Percentiles rank a stretch among this genome's conserved stretches.
Evolutionary conservation across 2,329 filamentous ascomycete species (phyloP).

Genomic region (Colletotrichum australisinense): DNA sequence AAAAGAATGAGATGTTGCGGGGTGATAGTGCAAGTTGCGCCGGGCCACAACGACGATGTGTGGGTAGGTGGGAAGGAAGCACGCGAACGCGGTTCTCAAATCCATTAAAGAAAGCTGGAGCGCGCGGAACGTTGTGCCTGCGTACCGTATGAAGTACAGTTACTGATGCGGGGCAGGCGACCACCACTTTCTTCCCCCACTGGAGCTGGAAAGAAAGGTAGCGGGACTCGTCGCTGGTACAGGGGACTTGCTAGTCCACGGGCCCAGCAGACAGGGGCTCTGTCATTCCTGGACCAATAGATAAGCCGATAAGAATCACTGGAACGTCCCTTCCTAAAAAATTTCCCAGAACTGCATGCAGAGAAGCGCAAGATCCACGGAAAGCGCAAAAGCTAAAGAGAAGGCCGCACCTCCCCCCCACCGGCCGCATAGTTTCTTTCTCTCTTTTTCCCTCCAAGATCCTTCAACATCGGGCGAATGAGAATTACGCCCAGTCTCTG

Average conservation of each 20-base stretch:
- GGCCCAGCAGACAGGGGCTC: constrained; percentile 15
- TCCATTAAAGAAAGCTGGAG: constrained; percentile 24
- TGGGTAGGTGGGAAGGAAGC: background rate
- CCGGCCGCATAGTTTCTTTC: constrained; percentile 5
- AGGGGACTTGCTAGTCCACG: constrained; percentile 21
- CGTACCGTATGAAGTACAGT: background rate
- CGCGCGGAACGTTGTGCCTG: constrained; percentile 1
- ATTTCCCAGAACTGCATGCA: constrained; percentile 32
- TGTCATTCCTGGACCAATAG: constrained; percentile 16
- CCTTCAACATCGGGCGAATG: constrained; percentile 42
- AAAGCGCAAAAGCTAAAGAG: constrained; percentile 31
- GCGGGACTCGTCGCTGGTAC: background rate
- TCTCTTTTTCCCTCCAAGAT: background rate
- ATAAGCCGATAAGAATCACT: constrained; percentile 32
- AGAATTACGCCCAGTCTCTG: constrained; percentile 43
- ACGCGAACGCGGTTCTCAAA: constrained; percentile 18
- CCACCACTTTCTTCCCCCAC: constrained; percentile 17
- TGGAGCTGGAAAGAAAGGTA: constrained; percentile 15
- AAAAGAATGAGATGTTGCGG: constrained; percentile 4
- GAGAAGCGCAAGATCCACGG: constrained; percentile 16
- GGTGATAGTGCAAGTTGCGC: constrained; percentile 1
- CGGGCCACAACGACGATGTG: constrained; percentile 13
- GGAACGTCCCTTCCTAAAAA: constrained; percentile 30
- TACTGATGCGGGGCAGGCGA: constrained; percentile 23
- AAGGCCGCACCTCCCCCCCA: constrained; percentile 3